Percentiles rank a stretch among this genome's conserved stretches.
Conservation (phyloP, 73 alveolate genomes). For the Paramecium bursaria region DNA sequence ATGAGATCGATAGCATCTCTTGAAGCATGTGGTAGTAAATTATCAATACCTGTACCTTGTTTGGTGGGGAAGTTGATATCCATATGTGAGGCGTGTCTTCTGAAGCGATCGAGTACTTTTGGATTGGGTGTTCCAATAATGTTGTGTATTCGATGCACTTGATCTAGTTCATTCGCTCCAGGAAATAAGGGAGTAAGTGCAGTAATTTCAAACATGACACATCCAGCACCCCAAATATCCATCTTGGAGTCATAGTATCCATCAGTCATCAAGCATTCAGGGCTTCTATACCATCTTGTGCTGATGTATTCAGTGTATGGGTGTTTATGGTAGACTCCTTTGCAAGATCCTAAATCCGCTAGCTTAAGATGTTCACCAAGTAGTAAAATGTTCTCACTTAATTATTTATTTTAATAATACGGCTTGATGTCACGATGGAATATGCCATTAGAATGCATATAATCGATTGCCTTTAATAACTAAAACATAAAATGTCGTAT, state of each 20-base stretch:
- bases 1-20: constrained; percentile 78
- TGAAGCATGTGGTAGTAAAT: constrained; percentile 77
- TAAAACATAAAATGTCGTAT: constrained; percentile 83
- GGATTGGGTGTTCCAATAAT: constrained; percentile 84
- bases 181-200: constrained; percentile 92
- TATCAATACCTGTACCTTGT: constrained; percentile 81
- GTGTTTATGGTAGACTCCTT: constrained; percentile 89
- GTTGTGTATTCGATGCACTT: constrained; percentile 86
- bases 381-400: constrained; percentile 78
- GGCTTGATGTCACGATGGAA: constrained; percentile 96
- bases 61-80: constrained; percentile 76
- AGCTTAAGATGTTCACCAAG: constrained; percentile 81
- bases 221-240: constrained; percentile 98
- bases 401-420: constrained; percentile 42
- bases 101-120: constrained; percentile 75
- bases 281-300: constrained; percentile 91
- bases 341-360: constrained; percentile 96
- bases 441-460: constrained; percentile 91
- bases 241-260: constrained; percentile 94
- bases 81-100: constrained; percentile 83
- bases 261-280: constrained; percentile 89
- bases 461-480: constrained; percentile 88
- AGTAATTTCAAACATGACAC: constrained; percentile 92
- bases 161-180: constrained; percentile 93
- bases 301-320: constrained; percentile 95